Base-by-base conservation (phyloP, 2,329 filamentous ascomycete genomes). In the Aspergillus fijiensis region DNA sequence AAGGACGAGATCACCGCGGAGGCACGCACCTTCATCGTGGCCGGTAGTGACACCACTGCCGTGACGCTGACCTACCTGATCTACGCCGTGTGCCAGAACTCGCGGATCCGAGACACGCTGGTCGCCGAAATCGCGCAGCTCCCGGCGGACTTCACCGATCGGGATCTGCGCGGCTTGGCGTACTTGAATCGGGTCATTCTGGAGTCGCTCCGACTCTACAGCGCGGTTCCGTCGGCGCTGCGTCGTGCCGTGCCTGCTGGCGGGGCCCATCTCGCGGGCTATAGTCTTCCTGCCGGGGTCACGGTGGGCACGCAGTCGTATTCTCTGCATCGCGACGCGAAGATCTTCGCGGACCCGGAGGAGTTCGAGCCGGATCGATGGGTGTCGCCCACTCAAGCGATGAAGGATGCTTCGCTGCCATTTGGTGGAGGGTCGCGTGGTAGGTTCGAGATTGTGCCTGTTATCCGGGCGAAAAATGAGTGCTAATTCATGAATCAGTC, bases 371-470 rank as follows among this genome's bases (percentile, higher is more conserved):
- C 71, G 1, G 63, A 65, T 16, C 63, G 71, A n/a, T 74, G 72
- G 71, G 64, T 60, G 10, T 48, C 31, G 0, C 62, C 65, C 0
- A 72, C 63, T 0, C 67, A 68, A 45, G 76, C 77, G 45, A 79
- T 82, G 68, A 81, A 83, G 55, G 79, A 82, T 2, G 84, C 84
- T 16, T 89, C 88, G 64, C 86, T 87, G 79, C 87, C 87, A 0
- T 91, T 91, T 70, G 86, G 87, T 1, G 88, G 84, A 19, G 89
- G 89, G 0, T 85, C 87, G 0, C 79, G 88, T 25, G 87, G 71
- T 72, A 60, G 62, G 71, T 16, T 12, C n/a, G 12, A 42, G 39
- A 16, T 45, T 7, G 16, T 45, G 9, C 39, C 6, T 35, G 14
- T 35, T 35, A 16, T 23, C 39, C 19, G 12, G 5, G 6, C 7